Percentiles rank a stretch among this genome's conserved stretches.
These are phyloP conservation scores for Rhodosporidiobolus sp. DNA, from an alignment of 768 basidiomycete species.

Conservation along the genomic window DNA sequence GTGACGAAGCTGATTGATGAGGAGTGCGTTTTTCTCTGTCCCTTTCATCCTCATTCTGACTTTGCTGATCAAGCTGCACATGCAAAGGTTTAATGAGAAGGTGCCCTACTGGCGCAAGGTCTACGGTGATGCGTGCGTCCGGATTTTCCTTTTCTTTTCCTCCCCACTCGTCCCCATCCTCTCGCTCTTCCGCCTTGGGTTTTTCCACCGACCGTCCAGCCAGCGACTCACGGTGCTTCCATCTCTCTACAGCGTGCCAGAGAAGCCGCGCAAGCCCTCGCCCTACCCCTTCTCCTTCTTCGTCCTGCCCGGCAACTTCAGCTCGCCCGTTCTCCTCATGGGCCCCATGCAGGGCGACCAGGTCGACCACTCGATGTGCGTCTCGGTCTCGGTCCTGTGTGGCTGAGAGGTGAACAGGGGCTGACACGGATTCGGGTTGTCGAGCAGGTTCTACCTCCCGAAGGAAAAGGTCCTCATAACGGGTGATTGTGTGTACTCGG, in stretches of 20 bases:
- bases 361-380: slow-evolving; percentile 9
- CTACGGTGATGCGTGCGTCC: slow-evolving; percentile 1
- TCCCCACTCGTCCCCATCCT: too few relatives aligned
- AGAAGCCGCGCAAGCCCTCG: neutral
- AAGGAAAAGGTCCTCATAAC: slow-evolving; percentile 14
- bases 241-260: neutral
- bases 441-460: neutral
- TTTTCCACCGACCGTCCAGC: too few relatives aligned
- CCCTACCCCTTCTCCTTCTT: slow-evolving; percentile 7
- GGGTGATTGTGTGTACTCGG: neutral
- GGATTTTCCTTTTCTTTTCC: neutral
- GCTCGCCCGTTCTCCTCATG: slow-evolving; percentile 11
- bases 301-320: neutral
- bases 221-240: too few relatives aligned
- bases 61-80: too few relatives aligned
- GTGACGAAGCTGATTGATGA: slow-evolving; percentile 1
- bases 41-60: too few relatives aligned
- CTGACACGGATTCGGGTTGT: neutral
- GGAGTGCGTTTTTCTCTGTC: slow-evolving; percentile 10
- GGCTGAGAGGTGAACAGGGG: neutral
- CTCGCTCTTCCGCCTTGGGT: too few relatives aligned
- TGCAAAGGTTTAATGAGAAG: neutral
- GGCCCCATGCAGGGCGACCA: slow-evolving; percentile 8
- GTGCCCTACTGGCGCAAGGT: slow-evolving; percentile 4
- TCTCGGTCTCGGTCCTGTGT: neutral